Evolutionary conservation across 1,284 basidiomycete species (phyloP), one percentile per base, ranked within the genome.

Genomic region (Sparassis latifolia): DNA sequence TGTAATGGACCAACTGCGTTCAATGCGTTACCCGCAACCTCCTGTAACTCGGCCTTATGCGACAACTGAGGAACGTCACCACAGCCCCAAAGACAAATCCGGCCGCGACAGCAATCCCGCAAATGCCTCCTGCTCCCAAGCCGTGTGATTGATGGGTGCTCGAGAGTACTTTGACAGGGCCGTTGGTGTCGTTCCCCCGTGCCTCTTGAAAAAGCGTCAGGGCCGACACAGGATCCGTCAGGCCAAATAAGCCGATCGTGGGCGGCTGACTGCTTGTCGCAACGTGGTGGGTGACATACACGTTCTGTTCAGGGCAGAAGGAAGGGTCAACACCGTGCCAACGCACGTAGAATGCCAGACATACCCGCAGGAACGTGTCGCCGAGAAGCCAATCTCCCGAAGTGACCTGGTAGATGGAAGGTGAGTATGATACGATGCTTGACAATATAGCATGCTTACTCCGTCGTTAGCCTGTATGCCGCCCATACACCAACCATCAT

Each of bases 381-480:
- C 80, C 80, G 27, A 82, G 68, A 12, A 83, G 68, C 81, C 81
- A 83, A 62, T 83, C 81, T 3, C 77, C 78, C n/a, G 77, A 76
- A 55, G 73, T 73, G 38, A 83, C 75, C 74, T 82, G 54, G 39
- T 45, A 10, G 4, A 38, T 6, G 20, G 20, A 35, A 43, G 30
- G 20, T 40, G 27, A 41, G 48, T 54, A 43, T 56, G 48, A 53
- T 47, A 48, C 50, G 49, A 42, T 50, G 46, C 53, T 51, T 37
- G 27, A 42, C 12, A 43, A 20, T 40, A 31, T 20, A 45, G 42
- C 30, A 33, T 35, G 42, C 37, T 45, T 40, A 79, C 78, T 32
- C 63, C 63, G 56, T 82, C 76, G 51, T 78, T 81, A 33, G 71
- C 69, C 55, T 83, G 81, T 30, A 83, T 64, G 35, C 80, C 80